phyloP scores from a whole-genome alignment of 2,329 filamentous ascomycete genomes.

The Magnaporthales sp. region DNA sequence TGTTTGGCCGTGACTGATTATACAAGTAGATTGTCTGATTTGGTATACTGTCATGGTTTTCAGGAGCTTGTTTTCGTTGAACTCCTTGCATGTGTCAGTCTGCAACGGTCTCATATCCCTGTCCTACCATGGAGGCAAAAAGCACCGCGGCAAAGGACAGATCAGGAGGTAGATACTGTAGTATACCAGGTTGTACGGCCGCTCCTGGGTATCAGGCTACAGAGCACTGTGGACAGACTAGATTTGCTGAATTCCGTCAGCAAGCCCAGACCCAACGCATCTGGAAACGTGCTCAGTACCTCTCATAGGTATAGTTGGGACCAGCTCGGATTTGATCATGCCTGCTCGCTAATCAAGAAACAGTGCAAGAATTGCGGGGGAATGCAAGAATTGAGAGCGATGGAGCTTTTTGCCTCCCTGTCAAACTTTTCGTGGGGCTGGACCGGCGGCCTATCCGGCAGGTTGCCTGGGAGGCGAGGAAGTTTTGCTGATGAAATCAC shows the following conservation, averaged over 20 bases:
- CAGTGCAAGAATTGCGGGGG: neutral
- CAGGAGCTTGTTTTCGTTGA: neutral
- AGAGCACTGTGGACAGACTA: neutral
- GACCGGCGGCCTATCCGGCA: neutral
- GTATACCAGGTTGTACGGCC: neutral
- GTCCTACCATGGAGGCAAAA: neutral
- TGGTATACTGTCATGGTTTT: neutral
- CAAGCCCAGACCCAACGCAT: neutral
- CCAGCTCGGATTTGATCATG: neutral
- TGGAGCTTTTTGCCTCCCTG: neutral
- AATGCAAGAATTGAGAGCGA: neutral
- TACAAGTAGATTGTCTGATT: neutral
- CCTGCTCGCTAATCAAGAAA: conserved; percentile 1
- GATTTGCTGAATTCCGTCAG: neutral
- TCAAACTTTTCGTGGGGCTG: neutral
- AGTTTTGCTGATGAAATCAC: neutral
- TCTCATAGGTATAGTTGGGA: neutral
- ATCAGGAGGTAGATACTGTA: neutral
- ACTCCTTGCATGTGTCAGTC: conserved; percentile 1
- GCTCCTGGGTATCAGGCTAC: neutral
- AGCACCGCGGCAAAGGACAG: neutral
- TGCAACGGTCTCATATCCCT: neutral
- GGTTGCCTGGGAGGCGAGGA: neutral
- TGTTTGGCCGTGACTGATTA: too few species aligned
- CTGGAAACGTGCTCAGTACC: neutral